These are phyloP conservation scores for Cryoendolithus antarcticus DNA, from an alignment of 2,329 filamentous ascomycete species.

Conservation along the genomic window DNA sequence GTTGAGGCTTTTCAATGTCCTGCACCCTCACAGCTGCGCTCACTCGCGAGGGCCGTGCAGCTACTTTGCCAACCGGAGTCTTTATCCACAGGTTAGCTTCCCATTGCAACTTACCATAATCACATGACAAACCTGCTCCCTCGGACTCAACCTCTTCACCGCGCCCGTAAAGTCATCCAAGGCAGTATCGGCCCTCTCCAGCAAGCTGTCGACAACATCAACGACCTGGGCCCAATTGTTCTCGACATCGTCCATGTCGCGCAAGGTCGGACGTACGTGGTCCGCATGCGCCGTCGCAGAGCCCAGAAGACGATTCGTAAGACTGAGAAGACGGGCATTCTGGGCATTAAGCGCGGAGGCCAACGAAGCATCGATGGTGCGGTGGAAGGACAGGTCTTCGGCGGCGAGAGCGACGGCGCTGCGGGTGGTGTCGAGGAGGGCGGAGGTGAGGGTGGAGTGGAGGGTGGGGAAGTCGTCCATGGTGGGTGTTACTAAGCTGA, in stretches of 20 bases:
- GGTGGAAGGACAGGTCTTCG: slow-evolving; percentile 81
- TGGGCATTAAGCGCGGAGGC: slow-evolving; percentile 65
- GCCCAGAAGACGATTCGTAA: slow-evolving; percentile 65
- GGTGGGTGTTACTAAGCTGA: not conserved
- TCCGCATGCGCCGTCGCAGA: slow-evolving; percentile 61
- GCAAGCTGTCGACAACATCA: slow-evolving; percentile 82
- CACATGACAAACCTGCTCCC: slow-evolving; percentile 26
- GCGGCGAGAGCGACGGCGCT: slow-evolving; percentile 61
- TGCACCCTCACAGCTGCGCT: slow-evolving; percentile 26
- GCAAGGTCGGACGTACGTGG: slow-evolving; percentile 45
- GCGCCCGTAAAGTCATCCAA: slow-evolving; percentile 92
- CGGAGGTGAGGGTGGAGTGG: slow-evolving; percentile 60
- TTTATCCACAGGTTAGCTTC: slow-evolving; percentile 1
- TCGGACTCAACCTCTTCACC: slow-evolving; percentile 57
- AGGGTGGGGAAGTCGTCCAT: slow-evolving; percentile 58
- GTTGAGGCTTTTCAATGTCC: slow-evolving; percentile 66
- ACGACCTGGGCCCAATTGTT: slow-evolving; percentile 73
- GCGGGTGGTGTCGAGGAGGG: slow-evolving; percentile 66
- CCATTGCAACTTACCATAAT: too few species aligned
- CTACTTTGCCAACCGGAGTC: slow-evolving; percentile 6
- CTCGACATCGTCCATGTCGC: slow-evolving; percentile 75
- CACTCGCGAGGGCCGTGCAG: slow-evolving; percentile 18
- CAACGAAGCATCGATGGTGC: slow-evolving; percentile 64
- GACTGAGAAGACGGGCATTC: slow-evolving; percentile 59
- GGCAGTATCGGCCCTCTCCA: slow-evolving; percentile 87